Conservation (phyloP, 495 filamentous ascomycete species). For the Chaetomidium leptoderma region DNA sequence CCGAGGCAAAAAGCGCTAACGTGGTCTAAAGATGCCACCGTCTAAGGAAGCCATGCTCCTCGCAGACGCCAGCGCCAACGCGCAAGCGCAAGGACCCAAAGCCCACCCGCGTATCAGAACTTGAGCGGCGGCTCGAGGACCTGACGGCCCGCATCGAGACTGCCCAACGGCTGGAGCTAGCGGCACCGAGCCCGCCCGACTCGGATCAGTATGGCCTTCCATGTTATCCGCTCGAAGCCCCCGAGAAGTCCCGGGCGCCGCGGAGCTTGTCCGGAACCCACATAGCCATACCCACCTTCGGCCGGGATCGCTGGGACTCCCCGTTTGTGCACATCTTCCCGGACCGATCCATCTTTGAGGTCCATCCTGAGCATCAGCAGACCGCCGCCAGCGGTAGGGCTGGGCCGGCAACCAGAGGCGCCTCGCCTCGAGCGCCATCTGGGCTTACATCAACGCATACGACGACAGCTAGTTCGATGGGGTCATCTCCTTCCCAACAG, state of each 20-base stretch:
- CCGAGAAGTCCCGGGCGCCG: background rate
- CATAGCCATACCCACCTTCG: background rate
- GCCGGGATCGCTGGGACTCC: background rate
- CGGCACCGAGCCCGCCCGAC: slow-evolving; percentile 1
- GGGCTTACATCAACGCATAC: background rate
- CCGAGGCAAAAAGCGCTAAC: background rate
- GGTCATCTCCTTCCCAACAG: background rate
- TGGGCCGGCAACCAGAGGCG: background rate
- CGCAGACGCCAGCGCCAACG: slow-evolving; percentile 31
- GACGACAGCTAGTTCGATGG: background rate
- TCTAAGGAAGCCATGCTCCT: slow-evolving; percentile 28
- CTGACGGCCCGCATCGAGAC: slow-evolving; percentile 27
- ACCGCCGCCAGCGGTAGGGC: background rate
- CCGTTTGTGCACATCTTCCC: slow-evolving; percentile 3
- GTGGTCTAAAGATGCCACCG: slow-evolving; percentile 26
- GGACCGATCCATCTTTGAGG: background rate
- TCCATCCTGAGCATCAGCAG: background rate
- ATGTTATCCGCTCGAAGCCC: background rate
- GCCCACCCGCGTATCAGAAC: slow-evolving; percentile 31
- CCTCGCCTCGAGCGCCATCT: background rate
- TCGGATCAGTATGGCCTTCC: background rate
- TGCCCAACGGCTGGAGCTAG: background rate
- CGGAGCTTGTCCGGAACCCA: background rate
- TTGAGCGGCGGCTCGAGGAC: slow-evolving; percentile 32
- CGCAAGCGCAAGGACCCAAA: slow-evolving; percentile 32